Evolutionary conservation across 306 rosid genomes (phyloP).

Genomic region (Erythrophleum fordii): DNA sequence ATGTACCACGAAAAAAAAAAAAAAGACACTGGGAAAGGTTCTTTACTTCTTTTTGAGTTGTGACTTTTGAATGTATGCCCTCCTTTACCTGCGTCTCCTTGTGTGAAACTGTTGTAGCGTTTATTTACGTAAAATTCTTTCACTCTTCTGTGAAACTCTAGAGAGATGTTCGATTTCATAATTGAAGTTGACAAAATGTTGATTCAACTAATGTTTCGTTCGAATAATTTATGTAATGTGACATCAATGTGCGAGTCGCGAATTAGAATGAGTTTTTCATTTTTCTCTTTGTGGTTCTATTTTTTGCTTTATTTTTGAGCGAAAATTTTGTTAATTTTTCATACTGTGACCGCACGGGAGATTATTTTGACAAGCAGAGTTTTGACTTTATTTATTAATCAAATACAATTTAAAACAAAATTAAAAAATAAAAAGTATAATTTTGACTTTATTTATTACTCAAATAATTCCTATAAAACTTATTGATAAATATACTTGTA

Average conservation of each 20-base stretch:
- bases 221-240: neutral
- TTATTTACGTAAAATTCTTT: neutral
- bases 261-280: neutral
- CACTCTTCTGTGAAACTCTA: neutral
- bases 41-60: neutral
- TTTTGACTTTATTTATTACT: no score
- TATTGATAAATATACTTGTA: no score
- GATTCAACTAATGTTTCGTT: neutral
- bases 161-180: neutral
- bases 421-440: no score
- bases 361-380: no score
- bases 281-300: neutral
- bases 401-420: no score
- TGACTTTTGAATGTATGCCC: neutral
- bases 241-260: neutral
- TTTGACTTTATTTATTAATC: no score
- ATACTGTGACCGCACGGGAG: neutral
- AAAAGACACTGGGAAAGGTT: neutral
- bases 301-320: neutral
- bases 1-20: neutral
- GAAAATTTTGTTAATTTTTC: neutral
- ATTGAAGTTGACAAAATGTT: neutral
- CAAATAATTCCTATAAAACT: no score
- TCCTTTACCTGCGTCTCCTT: neutral
- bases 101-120: neutral